These are phyloP conservation scores for Inga oerstediana DNA, from an alignment of 306 rosid species.

Conservation along the genomic window DNA sequence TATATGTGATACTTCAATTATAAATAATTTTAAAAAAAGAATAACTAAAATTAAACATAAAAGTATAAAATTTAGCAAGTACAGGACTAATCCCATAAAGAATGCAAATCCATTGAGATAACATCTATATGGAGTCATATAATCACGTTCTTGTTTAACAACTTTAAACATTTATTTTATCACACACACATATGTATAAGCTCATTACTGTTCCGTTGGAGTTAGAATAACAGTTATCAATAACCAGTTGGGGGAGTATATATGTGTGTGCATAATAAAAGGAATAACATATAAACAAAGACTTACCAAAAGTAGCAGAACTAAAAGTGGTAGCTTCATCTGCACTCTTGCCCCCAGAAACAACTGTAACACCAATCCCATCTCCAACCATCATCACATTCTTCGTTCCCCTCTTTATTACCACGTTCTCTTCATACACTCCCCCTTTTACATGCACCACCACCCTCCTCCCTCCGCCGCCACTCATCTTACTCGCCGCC, in stretches of 20 bases:
- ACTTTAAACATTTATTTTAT: too few relatives aligned
- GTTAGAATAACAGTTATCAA: background rate
- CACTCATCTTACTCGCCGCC: conserved; percentile 43
- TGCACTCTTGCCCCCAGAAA: conserved; percentile 42
- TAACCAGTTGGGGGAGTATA: background rate
- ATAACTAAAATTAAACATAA: background rate
- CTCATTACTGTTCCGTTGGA: background rate
- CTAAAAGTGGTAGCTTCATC: conserved; percentile 62
- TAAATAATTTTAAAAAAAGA: too few relatives aligned
- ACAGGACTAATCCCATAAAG: background rate
- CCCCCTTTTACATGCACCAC: conserved; percentile 75
- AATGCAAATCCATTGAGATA: background rate
- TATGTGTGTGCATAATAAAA: background rate
- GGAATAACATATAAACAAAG: background rate
- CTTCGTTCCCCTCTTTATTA: conserved; percentile 45
- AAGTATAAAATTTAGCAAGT: background rate
- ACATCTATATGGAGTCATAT: background rate
- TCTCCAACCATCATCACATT: conserved; percentile 78
- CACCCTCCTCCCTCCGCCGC: conserved; percentile 41
- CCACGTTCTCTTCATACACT: conserved; percentile 62
- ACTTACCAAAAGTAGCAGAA: conserved; percentile 85
- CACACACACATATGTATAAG: background rate
- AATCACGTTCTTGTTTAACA: background rate
- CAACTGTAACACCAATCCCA: conserved; percentile 69
- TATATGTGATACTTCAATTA: background rate